Percentiles rank a stretch among this genome's conserved stretches.
These are phyloP conservation scores for Aspergillus melleus DNA, from an alignment of 2,329 filamentous ascomycete species.

Conservation along the genomic window DNA sequence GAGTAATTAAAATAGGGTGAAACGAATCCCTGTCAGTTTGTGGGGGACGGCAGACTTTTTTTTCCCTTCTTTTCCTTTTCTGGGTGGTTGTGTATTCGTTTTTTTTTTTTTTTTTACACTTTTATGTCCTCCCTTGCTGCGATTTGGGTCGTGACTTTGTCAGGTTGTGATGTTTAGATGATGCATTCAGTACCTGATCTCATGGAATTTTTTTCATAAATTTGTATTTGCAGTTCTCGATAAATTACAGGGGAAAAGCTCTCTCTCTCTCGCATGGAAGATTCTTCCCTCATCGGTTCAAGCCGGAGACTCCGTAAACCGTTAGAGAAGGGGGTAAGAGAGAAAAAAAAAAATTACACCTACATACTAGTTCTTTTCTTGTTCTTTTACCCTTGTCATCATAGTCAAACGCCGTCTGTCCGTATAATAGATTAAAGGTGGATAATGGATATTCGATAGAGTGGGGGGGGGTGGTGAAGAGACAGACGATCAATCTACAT, in stretches of 20 bases:
- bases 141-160: too few species aligned
- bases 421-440: background rate
- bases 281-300: background rate
- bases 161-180: too few species aligned
- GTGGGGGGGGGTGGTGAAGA: background rate
- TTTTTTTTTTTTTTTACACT: background rate
- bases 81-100: background rate
- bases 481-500: background rate
- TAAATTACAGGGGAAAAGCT: too few species aligned
- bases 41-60: conserved; percentile 4
- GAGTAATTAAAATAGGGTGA: conserved; percentile 5
- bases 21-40: conserved; percentile 11
- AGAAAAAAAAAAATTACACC: too few species aligned
- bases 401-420: too few species aligned
- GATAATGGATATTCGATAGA: background rate
- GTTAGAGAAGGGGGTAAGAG: background rate
- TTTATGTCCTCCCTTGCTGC: background rate
- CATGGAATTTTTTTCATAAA: background rate
- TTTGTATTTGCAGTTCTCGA: background rate
- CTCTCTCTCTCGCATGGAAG: too few species aligned
- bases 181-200: too few species aligned
- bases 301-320: background rate
- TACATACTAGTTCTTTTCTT: too few species aligned
- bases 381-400: too few species aligned
- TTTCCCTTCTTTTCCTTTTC: background rate